A percentile compares a stretch with the other conserved stretches of the same genome.
Conservation (phyloP, 2,329 filamentous ascomycete species). For the Sclerotinia nivalis region DNA sequence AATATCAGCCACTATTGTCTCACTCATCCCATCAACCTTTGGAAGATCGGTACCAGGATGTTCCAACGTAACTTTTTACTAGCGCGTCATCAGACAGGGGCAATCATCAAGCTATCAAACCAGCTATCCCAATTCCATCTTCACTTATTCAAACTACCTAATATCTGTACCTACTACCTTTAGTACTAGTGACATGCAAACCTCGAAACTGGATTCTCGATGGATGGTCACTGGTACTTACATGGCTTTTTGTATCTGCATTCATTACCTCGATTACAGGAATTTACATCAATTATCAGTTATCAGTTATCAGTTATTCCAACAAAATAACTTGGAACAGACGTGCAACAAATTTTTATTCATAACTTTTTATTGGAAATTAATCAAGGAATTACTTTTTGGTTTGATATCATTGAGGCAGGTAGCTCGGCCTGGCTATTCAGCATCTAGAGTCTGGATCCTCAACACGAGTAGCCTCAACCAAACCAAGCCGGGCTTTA, state of each 20-base stretch:
- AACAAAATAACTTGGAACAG: conserved; percentile 23
- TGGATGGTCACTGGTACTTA: neutral
- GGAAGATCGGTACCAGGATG: conserved; percentile 3
- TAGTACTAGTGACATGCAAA: neutral
- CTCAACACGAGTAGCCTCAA: neutral
- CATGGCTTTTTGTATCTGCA: too few relatives aligned
- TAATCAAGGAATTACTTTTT: conserved; percentile 3
- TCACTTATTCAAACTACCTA: neutral
- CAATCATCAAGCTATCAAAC: neutral
- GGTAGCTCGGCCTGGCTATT: neutral
- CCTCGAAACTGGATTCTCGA: neutral
- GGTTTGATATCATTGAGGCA: neutral
- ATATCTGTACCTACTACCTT: neutral
- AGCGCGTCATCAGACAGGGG: conserved; percentile 1
- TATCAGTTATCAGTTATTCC: neutral
- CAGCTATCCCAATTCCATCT: neutral
- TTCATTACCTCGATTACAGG: too few relatives aligned
- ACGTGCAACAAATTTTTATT: conserved; percentile 19
- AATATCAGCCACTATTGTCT: neutral
- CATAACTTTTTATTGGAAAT: neutral
- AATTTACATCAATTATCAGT: neutral
- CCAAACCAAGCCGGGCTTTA: neutral
- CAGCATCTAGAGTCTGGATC: neutral
- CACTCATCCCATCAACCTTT: neutral
- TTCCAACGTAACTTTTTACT: neutral